Conservation (phyloP, 176 grass and related monocot species). For the Melocanna baccifera region DNA sequence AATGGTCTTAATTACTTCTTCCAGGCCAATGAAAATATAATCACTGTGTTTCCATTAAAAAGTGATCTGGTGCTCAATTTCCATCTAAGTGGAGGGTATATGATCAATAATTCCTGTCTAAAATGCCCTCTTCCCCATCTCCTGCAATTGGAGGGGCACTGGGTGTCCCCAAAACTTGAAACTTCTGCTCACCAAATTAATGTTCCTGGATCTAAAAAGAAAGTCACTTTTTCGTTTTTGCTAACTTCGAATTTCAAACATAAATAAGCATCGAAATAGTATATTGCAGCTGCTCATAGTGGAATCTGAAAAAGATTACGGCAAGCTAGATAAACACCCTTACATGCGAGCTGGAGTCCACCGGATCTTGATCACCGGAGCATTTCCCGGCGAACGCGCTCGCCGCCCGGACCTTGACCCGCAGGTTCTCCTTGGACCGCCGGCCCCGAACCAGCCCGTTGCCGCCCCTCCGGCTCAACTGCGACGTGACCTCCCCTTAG, state of each 20-base stretch:
- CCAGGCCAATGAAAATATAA: background rate
- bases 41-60: background rate
- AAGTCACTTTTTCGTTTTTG: background rate
- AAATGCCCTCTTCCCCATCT: constrained; percentile 37
- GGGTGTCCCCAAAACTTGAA: constrained; percentile 48
- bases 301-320: background rate
- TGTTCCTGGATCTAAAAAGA: constrained; percentile 41
- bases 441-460: constrained; percentile 41
- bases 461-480: constrained; percentile 35
- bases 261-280: background rate
- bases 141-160: constrained; percentile 83
- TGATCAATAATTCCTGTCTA: too few relatives aligned
- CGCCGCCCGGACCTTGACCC: constrained; percentile 43
- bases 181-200: constrained; percentile 32
- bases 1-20: constrained; percentile 2
- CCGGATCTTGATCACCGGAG: background rate
- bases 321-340: background rate
- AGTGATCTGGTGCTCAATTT: background rate
- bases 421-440: constrained; percentile 76
- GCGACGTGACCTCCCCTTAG: constrained; percentile 40
- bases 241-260: constrained; percentile 3
- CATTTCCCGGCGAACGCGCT: constrained; percentile 18
- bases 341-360: constrained; percentile 35
- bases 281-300: background rate
- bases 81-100: too few relatives aligned